Base-by-base conservation (phyloP, 2,329 filamentous ascomycete species). In the Alternaria viburni region DNA sequence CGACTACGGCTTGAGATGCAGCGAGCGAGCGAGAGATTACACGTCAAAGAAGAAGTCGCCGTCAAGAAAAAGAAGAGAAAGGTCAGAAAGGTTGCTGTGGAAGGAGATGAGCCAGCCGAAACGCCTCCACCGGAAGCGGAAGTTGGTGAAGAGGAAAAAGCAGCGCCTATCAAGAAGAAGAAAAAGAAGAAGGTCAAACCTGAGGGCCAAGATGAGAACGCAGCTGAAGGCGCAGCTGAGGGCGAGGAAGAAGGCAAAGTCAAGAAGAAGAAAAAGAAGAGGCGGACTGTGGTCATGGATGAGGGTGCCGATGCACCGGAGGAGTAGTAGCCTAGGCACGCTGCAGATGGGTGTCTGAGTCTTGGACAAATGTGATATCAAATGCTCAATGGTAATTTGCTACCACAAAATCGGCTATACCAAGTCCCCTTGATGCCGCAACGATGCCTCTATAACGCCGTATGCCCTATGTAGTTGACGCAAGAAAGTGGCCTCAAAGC, bases 1-100 rank as follows among this genome's bases (percentile, higher is more conserved):
- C 86, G 90, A 55, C 82, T 96, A 62, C 86, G 96, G 56, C 83
- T 97, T 60, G 93, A 97, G 81, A 97, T 98, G 93, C 92, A 94
- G 81, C 84, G 91, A 60, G 90, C 89, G 41, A 92, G 90, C 72
- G 92, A 94, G 81, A 84, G 91, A 59, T 89, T 94, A 41, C 87
- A 91, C 69, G 87, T 90, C 19, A 89, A 89, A 71, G 90, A 82
- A 4, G 90, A 91, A 73, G 87, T 86, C 0, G 85, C 91, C 3
- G 87, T 93, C 5, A 88, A 82, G 81, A 85, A 83, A 73, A 89
- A 88, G 80, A 86, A 86, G 79, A 85, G 82, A 73, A 86, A 83
- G 70, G 76, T 74, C 30, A 79, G 78, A 69, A 80, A 71, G 61
- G 76, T 64, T 68, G 71, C 67, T 79, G n/a, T 90, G 84, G 8